Conservation (phyloP, 768 basidiomycete genomes). For the Auriscalpium vulgare region DNA sequence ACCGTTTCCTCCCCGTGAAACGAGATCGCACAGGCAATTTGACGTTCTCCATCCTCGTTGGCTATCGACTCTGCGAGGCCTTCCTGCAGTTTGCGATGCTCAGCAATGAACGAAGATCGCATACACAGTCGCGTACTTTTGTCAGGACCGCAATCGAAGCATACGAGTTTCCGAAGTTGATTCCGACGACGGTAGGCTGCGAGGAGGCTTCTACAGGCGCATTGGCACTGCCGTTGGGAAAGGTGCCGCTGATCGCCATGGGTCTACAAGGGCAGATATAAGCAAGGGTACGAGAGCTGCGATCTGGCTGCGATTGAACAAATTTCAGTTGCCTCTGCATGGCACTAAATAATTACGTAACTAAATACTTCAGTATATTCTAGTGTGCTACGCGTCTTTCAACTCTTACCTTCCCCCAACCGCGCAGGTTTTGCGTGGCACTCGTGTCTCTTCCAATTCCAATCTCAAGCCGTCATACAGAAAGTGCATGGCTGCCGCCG, state of each 20-base stretch:
- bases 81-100: conserved; percentile 44
- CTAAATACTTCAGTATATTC: too few relatives aligned
- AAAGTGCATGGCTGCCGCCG: too few relatives aligned
- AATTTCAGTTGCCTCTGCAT: too few relatives aligned
- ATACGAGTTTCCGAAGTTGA: conserved; percentile 94
- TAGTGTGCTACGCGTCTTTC: too few relatives aligned
- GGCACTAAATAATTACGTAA: too few relatives aligned
- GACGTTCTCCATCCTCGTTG: conserved; percentile 96
- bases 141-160: conserved; percentile 93
- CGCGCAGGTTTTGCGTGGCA: too few relatives aligned
- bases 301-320: too few relatives aligned
- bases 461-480: too few relatives aligned
- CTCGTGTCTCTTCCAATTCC: too few relatives aligned
- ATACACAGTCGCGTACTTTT: conserved; percentile 48
- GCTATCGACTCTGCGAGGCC: conserved; percentile 92
- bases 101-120: neutral
- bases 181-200: conserved; percentile 68
- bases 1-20: conserved; percentile 91
- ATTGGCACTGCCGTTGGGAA: conserved; percentile 47
- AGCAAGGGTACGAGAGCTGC: too few relatives aligned
- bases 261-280: neutral
- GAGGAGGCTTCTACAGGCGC: conserved; percentile 27
- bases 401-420: too few relatives aligned
- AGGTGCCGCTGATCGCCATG: conserved; percentile 33
- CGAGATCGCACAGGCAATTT: conserved; percentile 90